A percentile compares a stretch with the other conserved stretches of the same genome.
These are phyloP conservation scores for Kodamaea hsintzibuensis DNA, from an alignment of 805 yeast genomes.

Conservation along the genomic window DNA sequence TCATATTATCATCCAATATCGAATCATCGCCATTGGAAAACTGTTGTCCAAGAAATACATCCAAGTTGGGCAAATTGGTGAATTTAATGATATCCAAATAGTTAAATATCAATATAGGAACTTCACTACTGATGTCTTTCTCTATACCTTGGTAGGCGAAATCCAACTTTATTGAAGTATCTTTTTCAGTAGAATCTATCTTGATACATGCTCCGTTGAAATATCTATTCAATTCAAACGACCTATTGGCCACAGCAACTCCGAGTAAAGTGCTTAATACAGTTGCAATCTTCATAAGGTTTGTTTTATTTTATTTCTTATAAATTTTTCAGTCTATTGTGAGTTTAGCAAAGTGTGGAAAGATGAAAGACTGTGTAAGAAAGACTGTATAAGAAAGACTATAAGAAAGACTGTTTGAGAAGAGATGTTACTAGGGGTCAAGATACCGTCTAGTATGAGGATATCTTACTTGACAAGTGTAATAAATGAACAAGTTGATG, in stretches of 20 bases:
- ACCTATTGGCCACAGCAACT: conserved; percentile 6
- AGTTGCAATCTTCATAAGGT: conserved; percentile 6
- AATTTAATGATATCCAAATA: conserved; percentile 14
- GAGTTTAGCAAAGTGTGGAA: not conserved
- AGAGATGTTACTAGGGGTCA: too few species aligned
- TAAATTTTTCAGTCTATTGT: not conserved
- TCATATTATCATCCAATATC: not conserved
- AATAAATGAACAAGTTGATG: too few species aligned
- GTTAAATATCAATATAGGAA: conserved; percentile 13
- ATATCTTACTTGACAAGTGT: too few species aligned
- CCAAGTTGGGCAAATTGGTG: conserved; percentile 12
- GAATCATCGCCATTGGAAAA: conserved; percentile 7
- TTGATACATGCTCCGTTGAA: conserved; percentile 14
- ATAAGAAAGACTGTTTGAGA: too few species aligned
- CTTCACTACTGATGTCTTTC: conserved; percentile 5
- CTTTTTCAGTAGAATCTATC: conserved; percentile 6
- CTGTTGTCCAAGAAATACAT: conserved; percentile 9
- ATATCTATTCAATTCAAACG: conserved; percentile 7
- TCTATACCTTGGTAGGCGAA: conserved; percentile 3
- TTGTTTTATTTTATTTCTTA: not conserved
- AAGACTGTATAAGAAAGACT: too few species aligned
- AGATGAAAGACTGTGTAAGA: too few species aligned
- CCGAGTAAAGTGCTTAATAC: conserved; percentile 4
- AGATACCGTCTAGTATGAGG: too few species aligned
- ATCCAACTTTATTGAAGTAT: conserved; percentile 9